Conservation (phyloP, 352 stramenopile genomes). For the Pythium vanterpoolii region DNA sequence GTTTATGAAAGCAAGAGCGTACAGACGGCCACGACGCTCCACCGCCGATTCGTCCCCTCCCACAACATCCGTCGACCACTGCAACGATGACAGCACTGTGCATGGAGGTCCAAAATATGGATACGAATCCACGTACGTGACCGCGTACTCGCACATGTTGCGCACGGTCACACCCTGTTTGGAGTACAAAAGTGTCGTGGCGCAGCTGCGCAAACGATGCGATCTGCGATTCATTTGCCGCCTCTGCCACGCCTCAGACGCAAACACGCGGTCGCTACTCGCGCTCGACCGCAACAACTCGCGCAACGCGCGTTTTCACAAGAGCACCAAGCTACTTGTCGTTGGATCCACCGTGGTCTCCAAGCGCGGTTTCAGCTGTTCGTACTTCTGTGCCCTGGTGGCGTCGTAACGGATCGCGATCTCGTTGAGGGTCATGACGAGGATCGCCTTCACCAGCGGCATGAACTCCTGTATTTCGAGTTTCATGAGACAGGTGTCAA, state of each 20-base stretch:
- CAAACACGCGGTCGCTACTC: conserved; percentile 4
- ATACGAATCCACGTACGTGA: conserved; percentile 24
- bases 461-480: conserved; percentile 19
- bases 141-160: conserved; percentile 19
- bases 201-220: conserved; percentile 22
- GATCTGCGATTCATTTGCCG: conserved; percentile 27
- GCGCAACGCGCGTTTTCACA: conserved; percentile 23
- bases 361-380: no score
- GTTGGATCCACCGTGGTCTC: no score
- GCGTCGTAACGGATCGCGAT: neutral
- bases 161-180: conserved; percentile 22
- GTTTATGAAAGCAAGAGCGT: no score
- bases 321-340: conserved; percentile 15
- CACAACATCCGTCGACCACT: no score
- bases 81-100: no score
- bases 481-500: conserved; percentile 24
- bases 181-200: conserved; percentile 30
- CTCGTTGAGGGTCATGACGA: neutral
- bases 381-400: no score
- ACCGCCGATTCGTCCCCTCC: no score
- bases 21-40: no score
- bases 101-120: no score
- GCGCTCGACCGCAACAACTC: conserved; percentile 14
- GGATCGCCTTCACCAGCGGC: conserved; percentile 2
- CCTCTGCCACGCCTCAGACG: conserved; percentile 18